These are phyloP conservation scores for Sporothrix euskadiensis DNA, from an alignment of 2,329 filamentous ascomycete species.

Conservation along the genomic window DNA sequence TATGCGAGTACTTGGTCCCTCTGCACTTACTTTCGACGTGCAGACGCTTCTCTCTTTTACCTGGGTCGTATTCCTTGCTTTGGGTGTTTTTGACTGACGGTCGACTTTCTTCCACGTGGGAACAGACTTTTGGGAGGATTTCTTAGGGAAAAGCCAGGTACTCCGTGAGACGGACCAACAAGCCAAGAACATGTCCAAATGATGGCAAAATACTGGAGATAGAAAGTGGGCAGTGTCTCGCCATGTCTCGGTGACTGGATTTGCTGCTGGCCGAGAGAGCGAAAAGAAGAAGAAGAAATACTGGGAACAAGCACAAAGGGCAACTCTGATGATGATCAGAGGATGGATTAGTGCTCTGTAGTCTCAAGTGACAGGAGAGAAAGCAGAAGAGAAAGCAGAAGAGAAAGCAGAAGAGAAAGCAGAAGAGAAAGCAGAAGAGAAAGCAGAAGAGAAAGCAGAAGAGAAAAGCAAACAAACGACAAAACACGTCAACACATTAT, in stretches of 20 bases:
- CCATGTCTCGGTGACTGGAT: slow-evolving; percentile 19
- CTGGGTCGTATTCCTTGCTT: background rate
- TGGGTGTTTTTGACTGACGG: background rate
- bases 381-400: background rate
- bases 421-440: background rate
- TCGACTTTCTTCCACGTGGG: background rate
- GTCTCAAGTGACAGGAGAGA: too few relatives aligned
- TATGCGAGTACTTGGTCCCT: background rate
- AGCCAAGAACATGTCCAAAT: background rate
- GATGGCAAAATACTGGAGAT: background rate
- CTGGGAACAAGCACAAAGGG: background rate
- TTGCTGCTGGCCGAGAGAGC: slow-evolving; percentile 1
- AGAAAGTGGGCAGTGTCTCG: slow-evolving; percentile 11
- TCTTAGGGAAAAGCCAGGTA: background rate
- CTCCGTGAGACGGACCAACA: background rate
- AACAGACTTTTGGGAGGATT: background rate
- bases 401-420: background rate
- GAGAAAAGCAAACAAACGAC: background rate
- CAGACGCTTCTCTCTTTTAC: background rate
- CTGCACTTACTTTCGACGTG: too few relatives aligned
- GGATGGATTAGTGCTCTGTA: too few relatives aligned
- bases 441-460: background rate
- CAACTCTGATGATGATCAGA: background rate
- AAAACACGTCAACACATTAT: background rate
- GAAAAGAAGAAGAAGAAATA: background rate